Conservation (phyloP, 352 stramenopile species). For the Globisporangium perplexum region DNA sequence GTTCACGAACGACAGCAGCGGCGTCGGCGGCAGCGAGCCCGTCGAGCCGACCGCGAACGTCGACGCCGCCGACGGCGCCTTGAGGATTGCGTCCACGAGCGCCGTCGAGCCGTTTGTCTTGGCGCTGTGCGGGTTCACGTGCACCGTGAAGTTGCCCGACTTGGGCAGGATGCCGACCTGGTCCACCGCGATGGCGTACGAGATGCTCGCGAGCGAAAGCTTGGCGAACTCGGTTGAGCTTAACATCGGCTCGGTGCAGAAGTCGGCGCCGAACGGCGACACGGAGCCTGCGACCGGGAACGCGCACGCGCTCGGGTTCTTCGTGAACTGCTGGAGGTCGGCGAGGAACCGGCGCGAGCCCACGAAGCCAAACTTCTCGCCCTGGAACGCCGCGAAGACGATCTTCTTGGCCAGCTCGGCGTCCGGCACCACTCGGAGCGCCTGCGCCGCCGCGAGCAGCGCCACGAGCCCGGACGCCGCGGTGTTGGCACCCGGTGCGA, state of each 20-base stretch:
- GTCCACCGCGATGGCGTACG: slow-evolving; percentile 72
- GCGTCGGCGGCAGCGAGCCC: slow-evolving; percentile 48
- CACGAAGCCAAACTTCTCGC: slow-evolving; percentile 78
- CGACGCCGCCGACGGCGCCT: slow-evolving; percentile 34
- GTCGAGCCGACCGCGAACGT: slow-evolving; percentile 27
- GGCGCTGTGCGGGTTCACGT: slow-evolving; percentile 52
- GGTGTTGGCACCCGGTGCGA: slow-evolving; percentile 68
- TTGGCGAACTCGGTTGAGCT: slow-evolving; percentile 57
- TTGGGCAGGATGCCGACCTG: slow-evolving; percentile 57
- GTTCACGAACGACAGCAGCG: slow-evolving; percentile 73
- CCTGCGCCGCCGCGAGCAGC: slow-evolving; percentile 63
- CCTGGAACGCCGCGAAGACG: slow-evolving; percentile 80
- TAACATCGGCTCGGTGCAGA: slow-evolving; percentile 68
- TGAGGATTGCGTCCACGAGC: slow-evolving; percentile 47
- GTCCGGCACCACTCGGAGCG: slow-evolving; percentile 60
- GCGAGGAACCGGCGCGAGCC: slow-evolving; percentile 72
- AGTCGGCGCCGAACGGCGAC: slow-evolving; percentile 50
- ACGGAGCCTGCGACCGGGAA: slow-evolving; percentile 33
- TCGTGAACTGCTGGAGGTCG: slow-evolving; percentile 51
- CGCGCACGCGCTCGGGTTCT: slow-evolving; percentile 41
- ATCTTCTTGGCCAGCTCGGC: slow-evolving; percentile 63
- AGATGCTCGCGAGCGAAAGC: slow-evolving; percentile 50
- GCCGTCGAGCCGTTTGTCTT: slow-evolving; percentile 21
- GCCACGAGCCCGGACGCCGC: slow-evolving; percentile 68
- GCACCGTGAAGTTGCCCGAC: slow-evolving; percentile 56